A percentile compares a stretch with the other conserved stretches of the same genome.
Evolutionary conservation across 306 rosid genomes (phyloP).

Genomic region (Comarum palustre): DNA sequence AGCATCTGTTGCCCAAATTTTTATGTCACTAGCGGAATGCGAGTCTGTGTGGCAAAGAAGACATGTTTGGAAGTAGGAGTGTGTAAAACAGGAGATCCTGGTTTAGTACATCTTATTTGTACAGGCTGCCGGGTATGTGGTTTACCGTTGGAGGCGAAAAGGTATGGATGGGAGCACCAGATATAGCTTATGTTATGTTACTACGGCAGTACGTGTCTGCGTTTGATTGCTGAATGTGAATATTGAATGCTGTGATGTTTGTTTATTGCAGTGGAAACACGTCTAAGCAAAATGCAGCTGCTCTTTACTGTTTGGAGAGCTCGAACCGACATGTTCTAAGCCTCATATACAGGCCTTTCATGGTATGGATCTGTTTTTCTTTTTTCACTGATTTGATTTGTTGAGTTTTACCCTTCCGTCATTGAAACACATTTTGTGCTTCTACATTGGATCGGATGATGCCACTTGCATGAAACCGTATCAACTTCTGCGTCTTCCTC

Average conservation of each 20-base stretch:
- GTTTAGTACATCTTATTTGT: conserved; percentile 64
- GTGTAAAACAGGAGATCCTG: conserved; percentile 33
- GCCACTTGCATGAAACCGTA: neutral
- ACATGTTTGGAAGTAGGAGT: conserved; percentile 54
- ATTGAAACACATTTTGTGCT: neutral
- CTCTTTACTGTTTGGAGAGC: conserved; percentile 59
- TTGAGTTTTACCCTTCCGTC: neutral
- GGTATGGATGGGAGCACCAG: conserved; percentile 28
- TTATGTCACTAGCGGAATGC: conserved; percentile 37
- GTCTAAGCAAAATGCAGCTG: conserved; percentile 35
- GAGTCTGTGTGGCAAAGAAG: conserved; percentile 33
- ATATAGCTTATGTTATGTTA: neutral
- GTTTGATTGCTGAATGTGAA: conserved; percentile 3
- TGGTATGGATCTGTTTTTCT: conserved; percentile 44
- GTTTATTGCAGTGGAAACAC: conserved; percentile 29
- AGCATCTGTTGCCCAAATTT: conserved; percentile 68
- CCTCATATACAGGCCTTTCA: conserved; percentile 73
- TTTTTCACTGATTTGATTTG: conserved; percentile 14
- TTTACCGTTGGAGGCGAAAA: conserved; percentile 51
- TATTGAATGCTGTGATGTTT: conserved; percentile 19
- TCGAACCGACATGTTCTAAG: conserved; percentile 47
- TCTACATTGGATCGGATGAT: neutral
- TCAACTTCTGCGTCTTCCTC: neutral
- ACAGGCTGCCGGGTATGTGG: conserved; percentile 83
- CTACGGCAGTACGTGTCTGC: neutral